phyloP scores from a whole-genome alignment of 352 stramenopile species.

The Hyaloperonospora brassicae region DNA sequence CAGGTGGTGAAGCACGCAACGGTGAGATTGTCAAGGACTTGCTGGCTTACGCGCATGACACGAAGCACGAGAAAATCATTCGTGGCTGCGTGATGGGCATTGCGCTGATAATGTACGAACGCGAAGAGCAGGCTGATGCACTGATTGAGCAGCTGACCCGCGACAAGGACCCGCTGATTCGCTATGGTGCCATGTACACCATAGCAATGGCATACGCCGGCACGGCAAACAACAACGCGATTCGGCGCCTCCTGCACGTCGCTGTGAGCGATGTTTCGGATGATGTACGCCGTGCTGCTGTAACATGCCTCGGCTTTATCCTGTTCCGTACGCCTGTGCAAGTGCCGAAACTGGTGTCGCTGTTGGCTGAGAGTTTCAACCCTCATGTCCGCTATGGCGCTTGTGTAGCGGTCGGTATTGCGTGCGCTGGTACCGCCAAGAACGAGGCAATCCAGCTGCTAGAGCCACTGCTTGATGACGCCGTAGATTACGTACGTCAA shows the following conservation, averaged over 20 bases:
- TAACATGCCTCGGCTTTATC: constrained; percentile 97
- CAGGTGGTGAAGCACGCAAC: constrained; percentile 79
- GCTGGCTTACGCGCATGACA: constrained; percentile 96
- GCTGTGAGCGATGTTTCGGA: constrained; percentile 98
- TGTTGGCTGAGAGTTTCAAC: constrained; percentile 99
- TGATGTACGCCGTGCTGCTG: constrained; percentile 96
- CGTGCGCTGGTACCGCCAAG: constrained; percentile 94
- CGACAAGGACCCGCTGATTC: constrained; percentile 96
- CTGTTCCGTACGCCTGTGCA: constrained; percentile 96
- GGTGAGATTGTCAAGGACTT: constrained; percentile 89
- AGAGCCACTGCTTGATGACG: constrained; percentile 96
- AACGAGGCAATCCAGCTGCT: constrained; percentile 95
- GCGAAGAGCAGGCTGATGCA: constrained; percentile 93
- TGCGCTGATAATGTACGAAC: constrained; percentile 97
- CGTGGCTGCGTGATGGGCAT: constrained; percentile 96
- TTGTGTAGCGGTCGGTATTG: constrained; percentile 98
- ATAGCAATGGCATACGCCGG: constrained; percentile 96
- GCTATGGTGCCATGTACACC: constrained; percentile 97
- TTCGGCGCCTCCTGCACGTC: constrained; percentile 95
- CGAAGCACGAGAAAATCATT: constrained; percentile 99
- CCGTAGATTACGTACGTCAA: constrained; percentile 98
- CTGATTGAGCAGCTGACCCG: constrained; percentile 96
- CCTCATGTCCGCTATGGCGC: constrained; percentile 98
- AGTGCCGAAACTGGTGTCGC: constrained; percentile 84
- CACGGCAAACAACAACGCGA: constrained; percentile 95